phyloP scores from a whole-genome alignment of 2,329 filamentous ascomycete genomes.

The Coleophoma cylindrospora region DNA sequence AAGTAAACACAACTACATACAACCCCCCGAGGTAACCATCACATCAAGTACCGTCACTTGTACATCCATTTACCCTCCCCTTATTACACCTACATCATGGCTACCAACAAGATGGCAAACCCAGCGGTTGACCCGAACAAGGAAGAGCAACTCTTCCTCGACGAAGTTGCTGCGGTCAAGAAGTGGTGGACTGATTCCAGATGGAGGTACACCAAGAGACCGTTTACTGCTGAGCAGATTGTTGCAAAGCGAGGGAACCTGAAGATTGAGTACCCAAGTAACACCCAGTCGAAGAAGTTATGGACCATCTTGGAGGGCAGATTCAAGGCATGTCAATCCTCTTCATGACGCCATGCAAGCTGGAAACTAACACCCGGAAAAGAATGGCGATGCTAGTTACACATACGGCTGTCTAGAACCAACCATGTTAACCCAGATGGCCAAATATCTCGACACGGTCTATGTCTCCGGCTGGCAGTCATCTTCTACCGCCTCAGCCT shows the following conservation, averaged over 20 bases:
- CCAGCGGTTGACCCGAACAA: constrained; percentile 47
- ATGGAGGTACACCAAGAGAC: constrained; percentile 88
- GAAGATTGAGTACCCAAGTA: constrained; percentile 88
- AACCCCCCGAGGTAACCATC: neutral
- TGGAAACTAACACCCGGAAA: constrained; percentile 9
- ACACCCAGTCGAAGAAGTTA: constrained; percentile 85
- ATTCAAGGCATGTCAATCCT: constrained; percentile 58
- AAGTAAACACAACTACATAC: neutral
- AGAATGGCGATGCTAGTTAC: constrained; percentile 83
- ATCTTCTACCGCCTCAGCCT: constrained; percentile 89
- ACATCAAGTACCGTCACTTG: neutral
- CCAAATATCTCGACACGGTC: constrained; percentile 96
- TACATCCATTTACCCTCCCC: too few relatives aligned
- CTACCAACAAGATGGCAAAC: constrained; percentile 51
- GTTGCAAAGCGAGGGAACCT: constrained; percentile 91
- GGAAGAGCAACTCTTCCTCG: constrained; percentile 51
- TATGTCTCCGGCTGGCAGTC: constrained; percentile 99
- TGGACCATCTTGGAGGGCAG: constrained; percentile 85
- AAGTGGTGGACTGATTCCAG: constrained; percentile 89
- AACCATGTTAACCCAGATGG: constrained; percentile 99
- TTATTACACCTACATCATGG: constrained; percentile 19
- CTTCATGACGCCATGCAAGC: neutral
- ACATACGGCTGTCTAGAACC: constrained; percentile 97
- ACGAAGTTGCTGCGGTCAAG: constrained; percentile 85
- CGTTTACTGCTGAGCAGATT: constrained; percentile 95